phyloP scores from a whole-genome alignment of 73 alveolate species.

The Diophrys sp. region DNA sequence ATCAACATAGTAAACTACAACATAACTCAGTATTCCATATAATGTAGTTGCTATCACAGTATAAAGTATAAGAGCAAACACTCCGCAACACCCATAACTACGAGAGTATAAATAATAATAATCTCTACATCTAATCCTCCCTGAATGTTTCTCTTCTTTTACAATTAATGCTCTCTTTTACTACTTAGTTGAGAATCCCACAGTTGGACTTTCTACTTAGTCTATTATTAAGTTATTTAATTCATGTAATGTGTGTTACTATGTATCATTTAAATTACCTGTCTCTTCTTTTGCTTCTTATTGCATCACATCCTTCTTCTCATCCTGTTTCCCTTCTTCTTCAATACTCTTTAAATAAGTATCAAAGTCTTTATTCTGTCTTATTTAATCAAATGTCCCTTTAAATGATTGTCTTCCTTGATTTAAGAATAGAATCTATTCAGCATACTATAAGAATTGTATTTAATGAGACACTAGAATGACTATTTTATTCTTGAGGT shows the following conservation, averaged over 20 bases:
- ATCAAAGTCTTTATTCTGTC: no score
- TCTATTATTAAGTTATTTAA: neutral
- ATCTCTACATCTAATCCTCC: no score
- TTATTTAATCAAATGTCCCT: neutral
- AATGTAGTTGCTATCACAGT: no score
- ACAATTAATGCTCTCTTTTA: neutral
- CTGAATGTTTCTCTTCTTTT: neutral
- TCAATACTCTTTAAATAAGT: no score
- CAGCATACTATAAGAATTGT: conserved; percentile 16
- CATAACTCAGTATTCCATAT: no score
- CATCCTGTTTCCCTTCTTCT: neutral
- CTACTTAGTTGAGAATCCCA: neutral
- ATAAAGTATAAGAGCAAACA: no score
- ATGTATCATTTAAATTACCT: neutral
- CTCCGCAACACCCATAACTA: no score
- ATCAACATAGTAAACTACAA: no score
- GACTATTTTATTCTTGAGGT: conserved; percentile 36
- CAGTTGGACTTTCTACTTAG: neutral
- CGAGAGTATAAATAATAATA: no score
- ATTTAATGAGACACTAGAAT: conserved; percentile 19
- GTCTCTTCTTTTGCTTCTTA: neutral
- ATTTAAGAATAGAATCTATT: conserved; percentile 1
- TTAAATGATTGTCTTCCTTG: neutral
- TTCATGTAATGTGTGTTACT: neutral
- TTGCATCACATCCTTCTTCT: conserved; percentile 1